phyloP scores from a whole-genome alignment of 2,329 filamentous ascomycete species.

The Hypoxylon sp. region DNA sequence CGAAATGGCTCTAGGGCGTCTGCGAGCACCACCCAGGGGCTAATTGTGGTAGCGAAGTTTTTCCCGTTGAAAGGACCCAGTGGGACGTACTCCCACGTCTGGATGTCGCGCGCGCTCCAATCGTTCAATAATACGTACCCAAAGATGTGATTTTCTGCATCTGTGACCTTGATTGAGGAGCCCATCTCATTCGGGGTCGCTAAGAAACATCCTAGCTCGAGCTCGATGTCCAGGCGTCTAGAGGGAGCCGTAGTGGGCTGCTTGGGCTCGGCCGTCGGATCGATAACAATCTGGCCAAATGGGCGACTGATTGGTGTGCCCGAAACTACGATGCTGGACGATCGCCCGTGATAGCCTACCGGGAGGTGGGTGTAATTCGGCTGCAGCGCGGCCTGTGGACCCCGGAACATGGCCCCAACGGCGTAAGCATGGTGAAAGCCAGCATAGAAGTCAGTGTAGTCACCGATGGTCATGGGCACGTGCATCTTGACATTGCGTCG shows the following conservation, averaged over 20 bases:
- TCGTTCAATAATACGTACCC: constrained; percentile 87
- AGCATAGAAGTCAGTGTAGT: constrained; percentile 89
- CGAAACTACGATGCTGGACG: constrained; percentile 80
- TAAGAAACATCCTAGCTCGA: constrained; percentile 83
- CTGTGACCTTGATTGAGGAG: constrained; percentile 68
- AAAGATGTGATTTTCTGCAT: constrained; percentile 79
- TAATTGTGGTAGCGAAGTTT: constrained; percentile 84
- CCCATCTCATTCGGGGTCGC: constrained; percentile 74
- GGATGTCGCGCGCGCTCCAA: constrained; percentile 86
- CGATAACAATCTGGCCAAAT: constrained; percentile 77
- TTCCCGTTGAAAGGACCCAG: constrained; percentile 86
- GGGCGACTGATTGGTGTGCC: constrained; percentile 80
- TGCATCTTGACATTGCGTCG: constrained; percentile 72
- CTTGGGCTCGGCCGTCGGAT: constrained; percentile 71
- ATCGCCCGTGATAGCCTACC: constrained; percentile 83
- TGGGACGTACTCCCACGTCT: constrained; percentile 86
- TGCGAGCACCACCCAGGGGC: constrained; percentile 81
- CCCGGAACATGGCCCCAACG: constrained; percentile 78
- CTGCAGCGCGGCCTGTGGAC: constrained; percentile 77
- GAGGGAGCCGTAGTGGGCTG: constrained; percentile 72
- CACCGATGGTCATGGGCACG: constrained; percentile 80
- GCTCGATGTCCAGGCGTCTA: constrained; percentile 79
- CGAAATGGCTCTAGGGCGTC: constrained; percentile 75
- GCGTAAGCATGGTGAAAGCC: constrained; percentile 80
- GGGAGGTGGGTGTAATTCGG: constrained; percentile 86